Evolutionary conservation across 768 basidiomycete genomes (phyloP).

Genomic region (Agrocybe chaxingu): DNA sequence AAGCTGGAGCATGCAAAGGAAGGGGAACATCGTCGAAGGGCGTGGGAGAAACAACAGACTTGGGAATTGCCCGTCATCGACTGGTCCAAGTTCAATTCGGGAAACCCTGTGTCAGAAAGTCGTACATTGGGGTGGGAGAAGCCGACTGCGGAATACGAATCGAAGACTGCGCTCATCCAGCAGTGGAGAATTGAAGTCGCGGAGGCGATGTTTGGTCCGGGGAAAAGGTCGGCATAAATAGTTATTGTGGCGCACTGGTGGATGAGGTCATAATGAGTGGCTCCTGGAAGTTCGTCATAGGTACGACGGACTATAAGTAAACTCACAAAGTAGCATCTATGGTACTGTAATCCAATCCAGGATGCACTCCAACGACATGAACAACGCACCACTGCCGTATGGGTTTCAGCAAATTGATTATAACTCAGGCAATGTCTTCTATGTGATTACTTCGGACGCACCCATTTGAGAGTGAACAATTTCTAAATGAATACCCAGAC

Average conservation of each 20-base stretch:
- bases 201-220: too few relatives aligned
- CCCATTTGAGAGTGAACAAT: conserved; percentile 67
- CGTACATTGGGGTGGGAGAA: too few relatives aligned
- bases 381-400: conserved; percentile 38
- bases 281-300: conserved; percentile 9
- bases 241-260: not conserved
- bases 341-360: not conserved
- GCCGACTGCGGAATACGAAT: too few relatives aligned
- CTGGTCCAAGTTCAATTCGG: too few relatives aligned
- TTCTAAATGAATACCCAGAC: conserved; percentile 53
- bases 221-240: too few relatives aligned
- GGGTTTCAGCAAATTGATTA: conserved; percentile 51
- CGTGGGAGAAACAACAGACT: too few relatives aligned
- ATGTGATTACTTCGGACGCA: conserved; percentile 53
- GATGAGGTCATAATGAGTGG: conserved; percentile 10
- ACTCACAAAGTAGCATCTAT: not conserved
- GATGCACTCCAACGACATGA: conserved; percentile 1
- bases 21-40: too few relatives aligned
- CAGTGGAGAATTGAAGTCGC: too few relatives aligned
- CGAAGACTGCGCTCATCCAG: too few relatives aligned
- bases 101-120: too few relatives aligned
- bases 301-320: conserved; percentile 3
- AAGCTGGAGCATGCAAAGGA: too few relatives aligned
- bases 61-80: too few relatives aligned
- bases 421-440: conserved; percentile 42